phyloP scores from a whole-genome alignment of 345 rosid species.

The Draba incana region DNA sequence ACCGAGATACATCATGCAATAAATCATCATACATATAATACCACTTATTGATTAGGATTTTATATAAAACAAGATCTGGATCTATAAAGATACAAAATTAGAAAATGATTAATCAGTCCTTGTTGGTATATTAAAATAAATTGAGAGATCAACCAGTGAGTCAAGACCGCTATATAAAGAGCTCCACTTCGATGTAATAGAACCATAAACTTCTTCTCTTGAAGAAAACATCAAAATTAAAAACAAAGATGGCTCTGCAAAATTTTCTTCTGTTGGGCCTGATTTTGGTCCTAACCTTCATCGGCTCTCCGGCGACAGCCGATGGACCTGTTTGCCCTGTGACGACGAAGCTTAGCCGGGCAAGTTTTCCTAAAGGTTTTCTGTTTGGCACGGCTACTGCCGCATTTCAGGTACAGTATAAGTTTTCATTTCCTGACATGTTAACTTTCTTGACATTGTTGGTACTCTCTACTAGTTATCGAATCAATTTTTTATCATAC shows the following conservation, averaged over 20 bases:
- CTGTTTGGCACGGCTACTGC: conserved; percentile 43
- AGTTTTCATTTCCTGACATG: background rate
- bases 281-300: conserved; percentile 24
- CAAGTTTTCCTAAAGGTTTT: conserved; percentile 36
- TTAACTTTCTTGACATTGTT: no score
- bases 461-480: no score
- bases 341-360: conserved; percentile 31
- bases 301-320: conserved; percentile 13
- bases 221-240: background rate
- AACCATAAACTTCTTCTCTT: conserved; percentile 9
- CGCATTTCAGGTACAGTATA: conserved; percentile 35
- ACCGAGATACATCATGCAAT: background rate
- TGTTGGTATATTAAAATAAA: conserved; percentile 2
- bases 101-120: background rate
- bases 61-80: conserved; percentile 4
- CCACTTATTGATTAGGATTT: background rate
- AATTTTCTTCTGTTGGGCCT: conserved; percentile 29
- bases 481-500: no score
- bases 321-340: conserved; percentile 35
- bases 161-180: conserved; percentile 6
- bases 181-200: background rate
- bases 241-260: conserved; percentile 21
- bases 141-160: background rate
- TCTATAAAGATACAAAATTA: background rate
- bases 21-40: background rate